Percentiles rank a stretch among this genome's conserved stretches.
Conservation (phyloP, 2,329 filamentous ascomycete genomes). For the Pseudogymnoascus sp. region DNA sequence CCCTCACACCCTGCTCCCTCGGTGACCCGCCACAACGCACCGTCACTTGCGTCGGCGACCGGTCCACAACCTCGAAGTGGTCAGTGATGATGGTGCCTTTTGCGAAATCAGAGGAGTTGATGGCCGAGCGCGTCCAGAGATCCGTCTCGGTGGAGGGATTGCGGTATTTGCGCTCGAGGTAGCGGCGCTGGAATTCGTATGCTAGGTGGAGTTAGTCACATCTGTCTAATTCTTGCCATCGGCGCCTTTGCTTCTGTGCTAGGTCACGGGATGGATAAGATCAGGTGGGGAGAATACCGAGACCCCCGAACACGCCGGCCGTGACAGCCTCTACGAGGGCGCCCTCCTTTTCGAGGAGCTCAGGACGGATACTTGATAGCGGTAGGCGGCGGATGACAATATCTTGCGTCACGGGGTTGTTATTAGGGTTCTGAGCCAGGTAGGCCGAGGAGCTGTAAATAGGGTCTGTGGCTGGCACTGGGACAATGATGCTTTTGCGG, state of each 20-base stretch:
- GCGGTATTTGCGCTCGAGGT: slow-evolving; percentile 54
- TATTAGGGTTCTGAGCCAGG: slow-evolving; percentile 53
- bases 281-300: slow-evolving; percentile 41
- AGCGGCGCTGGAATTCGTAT: slow-evolving; percentile 52
- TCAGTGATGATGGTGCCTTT: slow-evolving; percentile 60
- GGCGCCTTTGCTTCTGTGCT: background rate
- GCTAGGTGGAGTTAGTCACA: slow-evolving; percentile 33
- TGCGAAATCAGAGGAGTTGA: slow-evolving; percentile 52
- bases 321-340: slow-evolving; percentile 60
- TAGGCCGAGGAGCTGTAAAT: slow-evolving; percentile 54
- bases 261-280: slow-evolving; percentile 13
- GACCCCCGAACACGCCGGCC: slow-evolving; percentile 60
- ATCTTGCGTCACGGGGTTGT: slow-evolving; percentile 59
- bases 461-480: slow-evolving; percentile 53
- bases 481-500: slow-evolving; percentile 36
- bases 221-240: background rate
- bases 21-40: slow-evolving; percentile 63
- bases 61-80: slow-evolving; percentile 66
- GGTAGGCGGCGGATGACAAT: slow-evolving; percentile 58
- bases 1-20: slow-evolving; percentile 47
- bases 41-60: slow-evolving; percentile 53
- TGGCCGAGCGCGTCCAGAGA: slow-evolving; percentile 53
- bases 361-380: slow-evolving; percentile 56
- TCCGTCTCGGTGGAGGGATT: slow-evolving; percentile 49
- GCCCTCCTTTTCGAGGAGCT: slow-evolving; percentile 55